Percentiles rank a stretch among this genome's conserved stretches.
Conservation (phyloP, 176 grass and related monocot genomes). For the Musa acuminata region DNA sequence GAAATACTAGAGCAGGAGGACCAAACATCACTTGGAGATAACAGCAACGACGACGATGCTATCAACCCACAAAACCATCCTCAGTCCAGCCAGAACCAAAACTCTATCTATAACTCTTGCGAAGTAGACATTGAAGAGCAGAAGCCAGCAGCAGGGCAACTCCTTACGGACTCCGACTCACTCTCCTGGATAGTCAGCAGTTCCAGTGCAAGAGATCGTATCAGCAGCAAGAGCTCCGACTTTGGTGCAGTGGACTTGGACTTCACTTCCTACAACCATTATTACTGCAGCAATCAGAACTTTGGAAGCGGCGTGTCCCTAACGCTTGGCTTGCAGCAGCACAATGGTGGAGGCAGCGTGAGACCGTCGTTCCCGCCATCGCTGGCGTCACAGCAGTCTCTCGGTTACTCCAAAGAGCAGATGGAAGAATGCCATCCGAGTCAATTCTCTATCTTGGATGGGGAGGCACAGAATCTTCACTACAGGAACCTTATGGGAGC, state of each 20-base stretch:
- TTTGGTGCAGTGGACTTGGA: neutral
- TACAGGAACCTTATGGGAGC: constrained; percentile 13
- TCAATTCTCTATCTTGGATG: neutral
- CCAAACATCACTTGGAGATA: neutral
- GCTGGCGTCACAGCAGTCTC: neutral
- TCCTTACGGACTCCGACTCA: neutral
- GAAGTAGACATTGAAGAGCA: neutral
- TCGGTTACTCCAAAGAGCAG: neutral
- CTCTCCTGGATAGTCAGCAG: constrained; percentile 12
- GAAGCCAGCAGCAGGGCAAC: constrained; percentile 13
- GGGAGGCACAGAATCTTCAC: neutral
- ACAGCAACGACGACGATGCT: neutral
- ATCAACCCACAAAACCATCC: neutral
- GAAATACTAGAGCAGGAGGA: neutral
- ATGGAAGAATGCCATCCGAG: neutral
- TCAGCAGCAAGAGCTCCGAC: neutral
- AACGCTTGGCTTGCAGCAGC: constrained; percentile 16
- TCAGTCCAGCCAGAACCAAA: neutral
- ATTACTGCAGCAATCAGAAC: neutral
- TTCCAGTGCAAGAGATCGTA: neutral
- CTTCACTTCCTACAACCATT: constrained; percentile 7
- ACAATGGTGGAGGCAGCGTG: neutral
- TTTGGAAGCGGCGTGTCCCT: neutral
- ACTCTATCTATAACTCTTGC: neutral
- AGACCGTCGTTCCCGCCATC: constrained; percentile 15